A percentile compares a stretch with the other conserved stretches of the same genome.
phyloP scores from a whole-genome alignment of 345 rosid genomes.

The Camelina sativa region DNA sequence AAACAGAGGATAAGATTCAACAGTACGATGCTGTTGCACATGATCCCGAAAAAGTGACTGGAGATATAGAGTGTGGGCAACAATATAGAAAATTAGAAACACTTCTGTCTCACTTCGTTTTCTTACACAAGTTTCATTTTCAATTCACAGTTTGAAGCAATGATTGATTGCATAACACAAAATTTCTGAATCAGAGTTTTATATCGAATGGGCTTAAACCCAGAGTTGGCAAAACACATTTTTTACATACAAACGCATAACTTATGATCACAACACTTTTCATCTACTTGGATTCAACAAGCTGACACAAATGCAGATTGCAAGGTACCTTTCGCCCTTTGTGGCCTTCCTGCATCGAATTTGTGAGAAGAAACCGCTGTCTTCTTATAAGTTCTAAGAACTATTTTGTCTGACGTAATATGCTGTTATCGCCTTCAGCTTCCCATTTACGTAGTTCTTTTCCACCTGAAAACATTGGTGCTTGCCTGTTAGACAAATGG shows the following conservation, averaged over 20 bases:
- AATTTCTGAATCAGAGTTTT: neutral
- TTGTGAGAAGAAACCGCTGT: neutral
- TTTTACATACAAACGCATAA: constrained; percentile 3
- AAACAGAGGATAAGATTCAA: constrained; percentile 9
- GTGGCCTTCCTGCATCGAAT: constrained; percentile 16
- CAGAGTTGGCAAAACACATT: constrained; percentile 18
- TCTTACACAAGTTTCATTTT: neutral
- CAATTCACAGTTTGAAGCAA: neutral
- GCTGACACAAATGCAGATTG: constrained; percentile 22
- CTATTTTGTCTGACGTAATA: constrained; percentile 58
- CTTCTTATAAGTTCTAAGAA: constrained; percentile 17
- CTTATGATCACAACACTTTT: constrained; percentile 11
- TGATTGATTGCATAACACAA: neutral
- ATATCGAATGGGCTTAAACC: neutral
- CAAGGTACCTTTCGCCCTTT: neutral
- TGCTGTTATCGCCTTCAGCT: constrained; percentile 88
- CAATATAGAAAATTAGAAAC: neutral
- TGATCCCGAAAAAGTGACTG: constrained; percentile 1
- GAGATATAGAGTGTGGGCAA: neutral
- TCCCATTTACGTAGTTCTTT: constrained; percentile 83
- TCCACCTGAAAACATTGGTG: constrained; percentile 62
- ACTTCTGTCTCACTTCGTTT: neutral
- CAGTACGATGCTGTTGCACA: constrained; percentile 9
- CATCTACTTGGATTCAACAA: constrained; percentile 15
- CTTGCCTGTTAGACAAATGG: constrained; percentile 23